Evolutionary conservation across 106 monocot genomes (phyloP), one percentile per base, ranked within the genome.

Genomic region (Acanthochlamys bracteata): DNA sequence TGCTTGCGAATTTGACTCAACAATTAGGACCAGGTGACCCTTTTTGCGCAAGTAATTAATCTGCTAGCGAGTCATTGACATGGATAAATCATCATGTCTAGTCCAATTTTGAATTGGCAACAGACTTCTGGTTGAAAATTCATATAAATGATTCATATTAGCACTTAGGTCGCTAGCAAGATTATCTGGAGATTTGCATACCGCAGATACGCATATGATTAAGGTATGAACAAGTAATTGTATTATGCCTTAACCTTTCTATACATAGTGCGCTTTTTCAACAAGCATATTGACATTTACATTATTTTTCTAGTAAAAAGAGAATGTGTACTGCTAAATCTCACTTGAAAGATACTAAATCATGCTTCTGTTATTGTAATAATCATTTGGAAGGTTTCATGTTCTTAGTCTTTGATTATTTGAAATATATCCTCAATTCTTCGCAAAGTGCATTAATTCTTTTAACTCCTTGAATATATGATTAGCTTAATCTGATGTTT

Each of bases 171-270:
- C 91, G 96, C 80, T 72, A 91, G 96, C 60, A 98, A 98, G 76
- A 92, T 98, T 53, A 98, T 91, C 66, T 98, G 73, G 96, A 98
- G 73, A 98, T 91, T 4, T 98, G 91, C 73, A 92, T 98, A 74
- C 88, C 88, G 40, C 96, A 98, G 76, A 81, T 92, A 21, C 96
- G 91, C 73, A 88, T 98, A 65, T 98, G 96, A 88, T 78, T 98
- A 16, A 91, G 91, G 96, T 98, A 57, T 55, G 57, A 14, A 40
- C 14, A 58, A 23, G 19, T 47, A 20, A 55, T 20, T 12, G n/a
- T n/a, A n/a, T 66, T 4, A 33, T 53, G 8, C 0, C n/a, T 12
- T 25, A 8, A 16, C 12, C 2, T 49, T 49, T 20, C 11, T 10
- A 22, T 55, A 46, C 55, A 55, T 20, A 20, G 53, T 55, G 4